A percentile compares a stretch with the other conserved stretches of the same genome.
phyloP scores from a whole-genome alignment of 1,284 basidiomycete species.

The Mycena citricolor region DNA sequence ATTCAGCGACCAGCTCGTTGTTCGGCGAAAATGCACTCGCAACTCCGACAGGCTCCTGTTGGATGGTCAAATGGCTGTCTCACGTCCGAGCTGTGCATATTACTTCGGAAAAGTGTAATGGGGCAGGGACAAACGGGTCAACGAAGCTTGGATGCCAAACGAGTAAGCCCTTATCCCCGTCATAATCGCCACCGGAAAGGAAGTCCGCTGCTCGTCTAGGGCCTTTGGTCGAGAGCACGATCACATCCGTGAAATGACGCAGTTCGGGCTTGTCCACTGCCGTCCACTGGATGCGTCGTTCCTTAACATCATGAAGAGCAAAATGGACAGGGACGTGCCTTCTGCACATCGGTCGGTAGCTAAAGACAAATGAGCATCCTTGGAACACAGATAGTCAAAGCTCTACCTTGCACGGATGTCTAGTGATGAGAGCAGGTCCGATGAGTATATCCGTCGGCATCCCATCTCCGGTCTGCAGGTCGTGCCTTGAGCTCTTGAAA shows the following conservation, averaged over 20 bases:
- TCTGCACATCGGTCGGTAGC: slow-evolving; percentile 52
- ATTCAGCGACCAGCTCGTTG: slow-evolving; percentile 44
- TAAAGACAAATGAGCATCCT: slow-evolving; percentile 22
- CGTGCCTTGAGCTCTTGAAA: slow-evolving; percentile 40
- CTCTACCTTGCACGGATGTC: slow-evolving; percentile 46
- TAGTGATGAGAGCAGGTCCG: slow-evolving; percentile 47
- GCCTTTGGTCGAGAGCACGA: slow-evolving; percentile 49
- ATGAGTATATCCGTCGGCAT: slow-evolving; percentile 41
- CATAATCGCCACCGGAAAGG: slow-evolving; percentile 54
- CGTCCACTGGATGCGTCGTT: slow-evolving; percentile 35
- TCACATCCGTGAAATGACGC: slow-evolving; percentile 43
- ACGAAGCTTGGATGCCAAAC: slow-evolving; percentile 52
- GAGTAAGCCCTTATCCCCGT: slow-evolving; percentile 46
- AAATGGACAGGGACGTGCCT: slow-evolving; percentile 33
- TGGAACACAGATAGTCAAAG: not conserved
- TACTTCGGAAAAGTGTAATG: slow-evolving; percentile 40
- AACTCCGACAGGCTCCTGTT: slow-evolving; percentile 42
- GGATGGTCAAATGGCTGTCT: not conserved
- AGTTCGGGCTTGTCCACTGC: slow-evolving; percentile 47
- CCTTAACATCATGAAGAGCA: slow-evolving; percentile 3
- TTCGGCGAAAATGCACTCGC: slow-evolving; percentile 40
- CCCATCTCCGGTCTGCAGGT: slow-evolving; percentile 39
- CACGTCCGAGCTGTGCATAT: too few species aligned
- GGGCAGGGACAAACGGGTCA: slow-evolving; percentile 47
- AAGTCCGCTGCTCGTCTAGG: slow-evolving; percentile 45